Base-by-base conservation (phyloP, 2,329 filamentous ascomycete genomes). In the Alternaria longipes region DNA sequence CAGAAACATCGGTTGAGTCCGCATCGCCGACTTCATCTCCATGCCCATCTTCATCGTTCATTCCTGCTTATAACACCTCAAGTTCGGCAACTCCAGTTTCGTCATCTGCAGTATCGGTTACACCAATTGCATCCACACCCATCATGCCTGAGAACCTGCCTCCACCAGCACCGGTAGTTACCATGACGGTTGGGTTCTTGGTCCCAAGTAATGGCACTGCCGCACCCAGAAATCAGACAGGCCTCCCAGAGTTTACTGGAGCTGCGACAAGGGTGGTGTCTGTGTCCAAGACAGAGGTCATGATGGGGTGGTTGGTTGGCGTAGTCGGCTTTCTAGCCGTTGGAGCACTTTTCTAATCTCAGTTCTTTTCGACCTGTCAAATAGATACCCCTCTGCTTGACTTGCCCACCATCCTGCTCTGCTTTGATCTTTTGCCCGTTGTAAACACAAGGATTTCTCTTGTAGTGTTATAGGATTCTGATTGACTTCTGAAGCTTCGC, bases 81-180 rank as follows among this genome's bases (percentile, higher is more conserved):
- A 36, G 20, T 22, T 59, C 56, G 4, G 36, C 36, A 4, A 49
- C n/a, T 20, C 14, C 40, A 5, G 18, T 32, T 11, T 51, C 8
- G 12, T 20, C 44, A 7, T 8, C 20, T 11, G 14, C n/a, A 4
- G 22, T 18, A 9, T 59, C 57, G 3, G 16, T 38, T 8, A 32
- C 53, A 30, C 8, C 45, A 4, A 6, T 34, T 7, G 16, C 18
- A 34, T 28, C 50, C 18, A 14, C 41, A 16, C 28, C 50, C 4
- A 34, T 34, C 3, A 7, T 40, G 0, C 18, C 44, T 6, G 49
- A 47, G 3, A 26, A 47, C 24, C 28, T 55, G 1, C 45, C 51
- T n/a, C 34, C 50, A 14, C 50, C 52, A 6, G 59, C 50, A 53
- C 44, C 62, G 1, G 46, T 61, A 12, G 40, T 64, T 16, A 62